Conservation (phyloP, 2,329 filamentous ascomycete species). For the Colletotrichum cuscutae region DNA sequence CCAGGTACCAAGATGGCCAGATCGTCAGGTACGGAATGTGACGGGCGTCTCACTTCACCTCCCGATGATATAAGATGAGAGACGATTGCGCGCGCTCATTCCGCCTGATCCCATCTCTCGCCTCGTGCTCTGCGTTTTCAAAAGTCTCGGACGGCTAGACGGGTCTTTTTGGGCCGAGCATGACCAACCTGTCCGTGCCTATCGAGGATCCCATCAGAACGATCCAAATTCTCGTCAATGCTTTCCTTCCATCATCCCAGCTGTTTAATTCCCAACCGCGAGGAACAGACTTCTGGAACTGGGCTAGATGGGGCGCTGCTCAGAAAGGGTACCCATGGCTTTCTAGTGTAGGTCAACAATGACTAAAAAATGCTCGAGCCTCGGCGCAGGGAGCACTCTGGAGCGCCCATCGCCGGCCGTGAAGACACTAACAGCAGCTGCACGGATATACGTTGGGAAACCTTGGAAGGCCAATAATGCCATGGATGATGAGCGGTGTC, state of each 20-base stretch:
- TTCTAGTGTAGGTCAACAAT: background rate
- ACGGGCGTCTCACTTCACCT: constrained; percentile 21
- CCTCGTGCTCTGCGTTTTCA: constrained; percentile 2
- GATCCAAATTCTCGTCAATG: background rate
- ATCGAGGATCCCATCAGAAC: background rate
- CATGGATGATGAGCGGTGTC: constrained; percentile 10
- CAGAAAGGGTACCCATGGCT: background rate
- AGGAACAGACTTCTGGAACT: constrained; percentile 21
- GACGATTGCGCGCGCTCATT: constrained; percentile 21
- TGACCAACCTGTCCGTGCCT: background rate
- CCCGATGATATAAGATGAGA: constrained; percentile 25
- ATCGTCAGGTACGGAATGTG: constrained; percentile 36
- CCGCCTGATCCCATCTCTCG: constrained; percentile 7
- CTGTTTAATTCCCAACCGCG: background rate
- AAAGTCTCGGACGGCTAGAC: background rate
- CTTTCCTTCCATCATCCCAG: constrained; percentile 16
- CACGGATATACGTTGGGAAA: constrained; percentile 28
- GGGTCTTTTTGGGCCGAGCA: background rate
- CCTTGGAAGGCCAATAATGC: constrained; percentile 6
- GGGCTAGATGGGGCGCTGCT: background rate
- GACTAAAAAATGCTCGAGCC: constrained; percentile 21
- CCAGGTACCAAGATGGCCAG: constrained; percentile 25
- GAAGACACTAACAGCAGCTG: constrained; percentile 24
- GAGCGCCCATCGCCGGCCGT: constrained; percentile 8
- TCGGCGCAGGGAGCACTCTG: constrained; percentile 22